Conservation (phyloP, 192 early-diverging fungal species). For the Pilobolus umbonatus region DNA sequence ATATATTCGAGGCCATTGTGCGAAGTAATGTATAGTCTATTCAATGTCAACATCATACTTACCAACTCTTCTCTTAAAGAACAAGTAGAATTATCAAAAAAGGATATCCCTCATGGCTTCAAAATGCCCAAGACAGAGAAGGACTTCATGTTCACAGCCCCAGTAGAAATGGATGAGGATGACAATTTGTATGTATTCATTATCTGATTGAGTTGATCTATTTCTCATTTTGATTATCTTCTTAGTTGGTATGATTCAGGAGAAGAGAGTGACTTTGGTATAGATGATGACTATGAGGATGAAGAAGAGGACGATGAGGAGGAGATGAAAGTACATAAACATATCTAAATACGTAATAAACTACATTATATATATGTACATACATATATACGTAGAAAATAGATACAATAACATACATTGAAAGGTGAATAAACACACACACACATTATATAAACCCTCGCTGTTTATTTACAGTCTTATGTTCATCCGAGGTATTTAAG, state of each 20-base stretch:
- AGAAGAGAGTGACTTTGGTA: slow-evolving; percentile 37
- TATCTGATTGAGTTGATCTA: not conserved
- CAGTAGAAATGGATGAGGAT: slow-evolving; percentile 36
- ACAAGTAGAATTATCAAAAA: slow-evolving; percentile 45
- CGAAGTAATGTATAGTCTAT: slow-evolving; percentile 19
- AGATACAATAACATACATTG: too few species aligned
- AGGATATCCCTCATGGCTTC: slow-evolving; percentile 44
- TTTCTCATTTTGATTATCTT: not conserved
- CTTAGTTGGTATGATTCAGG: slow-evolving; percentile 35
- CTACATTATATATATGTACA: too few species aligned
- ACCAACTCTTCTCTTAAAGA: slow-evolving; percentile 12
- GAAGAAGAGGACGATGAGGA: slow-evolving; percentile 33
- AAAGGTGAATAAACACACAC: not conserved
- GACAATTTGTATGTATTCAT: slow-evolving; percentile 31
- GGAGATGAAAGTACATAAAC: slow-evolving; percentile 8
- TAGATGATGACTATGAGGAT: slow-evolving; percentile 38
- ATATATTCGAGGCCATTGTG: slow-evolving; percentile 34
- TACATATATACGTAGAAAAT: too few species aligned
- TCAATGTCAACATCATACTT: not conserved
- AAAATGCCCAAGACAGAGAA: slow-evolving; percentile 41
- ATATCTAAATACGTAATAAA: too few species aligned
- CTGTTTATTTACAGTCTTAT: not conserved
- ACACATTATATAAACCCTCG: not conserved
- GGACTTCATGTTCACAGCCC: slow-evolving; percentile 34
- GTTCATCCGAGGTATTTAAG: too few species aligned